Conservation (phyloP, 2,329 filamentous ascomycete genomes). For the Magnaporthiopsis incrustans region DNA sequence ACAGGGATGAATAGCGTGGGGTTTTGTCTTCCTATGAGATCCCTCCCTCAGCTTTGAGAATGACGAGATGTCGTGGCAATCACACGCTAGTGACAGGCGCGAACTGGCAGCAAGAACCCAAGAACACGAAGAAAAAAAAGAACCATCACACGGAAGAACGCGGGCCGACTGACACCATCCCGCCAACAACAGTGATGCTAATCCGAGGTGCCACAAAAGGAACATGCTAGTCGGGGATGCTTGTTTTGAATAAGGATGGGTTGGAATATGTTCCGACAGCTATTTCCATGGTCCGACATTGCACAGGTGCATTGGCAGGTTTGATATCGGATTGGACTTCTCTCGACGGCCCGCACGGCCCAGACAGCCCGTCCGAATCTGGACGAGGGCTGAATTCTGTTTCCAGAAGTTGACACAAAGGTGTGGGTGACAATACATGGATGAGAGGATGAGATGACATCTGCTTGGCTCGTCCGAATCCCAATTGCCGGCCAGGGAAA, state of each 20-base stretch:
- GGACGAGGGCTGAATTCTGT: too few species aligned
- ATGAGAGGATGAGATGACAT: not conserved
- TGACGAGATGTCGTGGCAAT: too few species aligned
- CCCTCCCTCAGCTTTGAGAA: too few species aligned
- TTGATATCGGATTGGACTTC: not conserved
- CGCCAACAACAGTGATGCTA: not conserved
- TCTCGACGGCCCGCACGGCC: too few species aligned
- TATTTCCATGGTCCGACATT: not conserved
- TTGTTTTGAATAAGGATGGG: not conserved
- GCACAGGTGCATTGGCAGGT: not conserved
- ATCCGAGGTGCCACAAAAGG: not conserved
- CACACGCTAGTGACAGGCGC: too few species aligned
- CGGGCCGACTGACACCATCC: not conserved
- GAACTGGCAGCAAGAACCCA: too few species aligned
- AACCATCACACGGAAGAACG: not conserved
- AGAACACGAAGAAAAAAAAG: too few species aligned
- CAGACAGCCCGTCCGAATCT: not conserved
- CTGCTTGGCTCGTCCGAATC: not conserved
- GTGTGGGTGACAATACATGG: not conserved
- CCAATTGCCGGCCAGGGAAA: too few species aligned
- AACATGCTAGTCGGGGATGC: not conserved
- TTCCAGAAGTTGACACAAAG: too few species aligned
- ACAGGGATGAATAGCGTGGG: too few species aligned
- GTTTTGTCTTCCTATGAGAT: too few species aligned
- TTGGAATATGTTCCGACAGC: not conserved